phyloP scores from a whole-genome alignment of 768 basidiomycete genomes.

The Hygrocybe coccinea region DNA sequence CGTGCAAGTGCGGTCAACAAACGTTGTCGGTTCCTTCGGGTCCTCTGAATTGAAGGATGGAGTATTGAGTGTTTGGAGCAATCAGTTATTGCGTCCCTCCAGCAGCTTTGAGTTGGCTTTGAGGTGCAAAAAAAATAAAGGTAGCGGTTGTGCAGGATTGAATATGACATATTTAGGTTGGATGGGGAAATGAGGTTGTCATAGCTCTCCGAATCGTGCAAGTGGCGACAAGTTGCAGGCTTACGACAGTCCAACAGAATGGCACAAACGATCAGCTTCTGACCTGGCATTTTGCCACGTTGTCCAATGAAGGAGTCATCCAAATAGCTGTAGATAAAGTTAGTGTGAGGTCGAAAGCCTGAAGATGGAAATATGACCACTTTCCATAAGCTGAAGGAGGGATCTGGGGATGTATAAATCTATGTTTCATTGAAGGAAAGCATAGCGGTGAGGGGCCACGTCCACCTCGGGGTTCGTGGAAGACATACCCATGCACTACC shows the following conservation, averaged over 20 bases:
- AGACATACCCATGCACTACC: not conserved
- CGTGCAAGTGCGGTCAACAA: not conserved
- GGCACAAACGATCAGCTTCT: not conserved
- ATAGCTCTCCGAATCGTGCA: not conserved
- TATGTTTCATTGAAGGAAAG: not conserved
- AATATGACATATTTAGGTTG: not conserved
- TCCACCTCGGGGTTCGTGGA: not conserved
- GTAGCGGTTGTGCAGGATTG: not conserved
- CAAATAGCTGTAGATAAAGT: too few relatives aligned
- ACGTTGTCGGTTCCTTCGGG: not conserved
- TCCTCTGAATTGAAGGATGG: not conserved
- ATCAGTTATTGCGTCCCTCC: too few relatives aligned
- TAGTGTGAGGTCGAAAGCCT: not conserved
- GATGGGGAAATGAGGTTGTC: not conserved
- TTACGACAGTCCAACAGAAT: not conserved
- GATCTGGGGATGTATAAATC: not conserved
- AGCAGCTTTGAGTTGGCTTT: too few relatives aligned
- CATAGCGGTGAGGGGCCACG: too few relatives aligned
- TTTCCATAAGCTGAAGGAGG: not conserved
- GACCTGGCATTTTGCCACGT: not conserved
- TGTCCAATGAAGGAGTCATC: not conserved
- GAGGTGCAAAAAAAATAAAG: not conserved
- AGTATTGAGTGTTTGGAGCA: too few relatives aligned
- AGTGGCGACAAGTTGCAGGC: not conserved
- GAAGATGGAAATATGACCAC: not conserved